Evolutionary conservation across 1,284 basidiomycete species (phyloP), one percentile per base, ranked within the genome.

Genomic region (Apiotrichum laibachii): DNA sequence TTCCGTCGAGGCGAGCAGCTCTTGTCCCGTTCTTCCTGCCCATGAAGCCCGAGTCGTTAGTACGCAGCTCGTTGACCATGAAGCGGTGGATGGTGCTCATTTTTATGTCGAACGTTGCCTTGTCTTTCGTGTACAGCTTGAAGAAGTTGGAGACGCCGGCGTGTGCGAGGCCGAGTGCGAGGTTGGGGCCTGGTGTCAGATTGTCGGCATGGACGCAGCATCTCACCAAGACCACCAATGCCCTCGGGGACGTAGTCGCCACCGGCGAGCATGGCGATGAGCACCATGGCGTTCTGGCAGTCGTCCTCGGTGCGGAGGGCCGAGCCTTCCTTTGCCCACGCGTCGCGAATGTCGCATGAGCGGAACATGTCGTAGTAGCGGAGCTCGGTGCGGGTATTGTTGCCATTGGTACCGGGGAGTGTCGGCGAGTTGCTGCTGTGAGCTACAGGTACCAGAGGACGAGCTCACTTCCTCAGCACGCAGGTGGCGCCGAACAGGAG

Each of bases 401-500:
- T 9, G 18, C 48, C 26, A 61, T 35, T 55, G 0, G 64, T 58
- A 0, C 87, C 88, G 10, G 85, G 86, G 12, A 91, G 81, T 0
- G 83, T 89, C 47, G 84, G 84, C 57, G 86, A 90, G 47, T 86
- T 84, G 63, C 90, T 92, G 64, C 7, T n/a, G 31, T 56, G 35
- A 65, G 56, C 34, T 18, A 2, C 6, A 13, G 3, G 11, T 3
- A 12, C 1, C 42, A 16, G 33, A 5, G 5, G 5, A 26, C 8
- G 1, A 45, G 26, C 82, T 64, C 62, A 86, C 85, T 89, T 90
- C 64, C 92, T 84, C 62, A 96, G 84, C 33, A 97, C 85, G 46
- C 85, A 85, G 2, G 78, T 82, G 0, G 91, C 92, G 15, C 94
- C 94, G 66, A 98, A 98, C 2, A 97, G 76, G 65, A 97, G 87